Percentiles rank a stretch among this genome's conserved stretches.
Conservation (phyloP, 2,329 filamentous ascomycete species). For the Knoxdaviesia proteae region DNA sequence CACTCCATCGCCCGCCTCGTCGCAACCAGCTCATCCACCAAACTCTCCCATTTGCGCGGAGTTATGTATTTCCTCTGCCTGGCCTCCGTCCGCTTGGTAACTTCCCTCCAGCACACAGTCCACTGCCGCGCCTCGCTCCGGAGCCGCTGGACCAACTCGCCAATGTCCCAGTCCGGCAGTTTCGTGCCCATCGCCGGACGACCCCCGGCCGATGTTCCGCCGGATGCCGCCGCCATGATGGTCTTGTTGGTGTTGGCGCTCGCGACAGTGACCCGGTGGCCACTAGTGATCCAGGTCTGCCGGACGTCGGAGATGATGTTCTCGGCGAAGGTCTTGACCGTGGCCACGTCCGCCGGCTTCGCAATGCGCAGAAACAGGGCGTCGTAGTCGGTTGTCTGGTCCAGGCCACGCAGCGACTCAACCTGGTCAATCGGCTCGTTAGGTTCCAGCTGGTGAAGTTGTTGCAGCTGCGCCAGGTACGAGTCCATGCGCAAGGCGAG, state of each 20-base stretch:
- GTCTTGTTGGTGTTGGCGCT: not conserved
- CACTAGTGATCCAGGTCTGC: slow-evolving; percentile 20
- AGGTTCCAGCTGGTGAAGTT: too few relatives aligned
- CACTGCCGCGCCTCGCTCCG: not conserved
- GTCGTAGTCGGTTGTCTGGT: too few relatives aligned
- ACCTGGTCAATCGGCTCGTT: too few relatives aligned
- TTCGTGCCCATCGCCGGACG: not conserved
- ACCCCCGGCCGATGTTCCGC: not conserved
- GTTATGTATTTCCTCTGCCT: too few relatives aligned
- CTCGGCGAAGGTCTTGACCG: slow-evolving; percentile 18
- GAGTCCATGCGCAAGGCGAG: too few relatives aligned
- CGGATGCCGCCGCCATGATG: not conserved
- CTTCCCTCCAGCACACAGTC: not conserved
- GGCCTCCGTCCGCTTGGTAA: too few relatives aligned
- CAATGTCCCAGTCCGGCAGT: not conserved
- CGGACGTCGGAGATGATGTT: slow-evolving; percentile 23
- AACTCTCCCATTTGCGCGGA: too few relatives aligned
- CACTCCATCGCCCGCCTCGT: too few relatives aligned
- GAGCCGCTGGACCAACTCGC: not conserved
- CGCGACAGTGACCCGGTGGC: slow-evolving; percentile 11
- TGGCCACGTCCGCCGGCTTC: slow-evolving; percentile 6
- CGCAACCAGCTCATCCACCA: too few relatives aligned
- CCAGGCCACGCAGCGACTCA: too few relatives aligned
- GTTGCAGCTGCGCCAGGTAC: too few relatives aligned
- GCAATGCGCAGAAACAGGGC: too few relatives aligned